Evolutionary conservation across 208 protist genomes (phyloP).

Genomic region (Balamuthia mandrillaris): DNA sequence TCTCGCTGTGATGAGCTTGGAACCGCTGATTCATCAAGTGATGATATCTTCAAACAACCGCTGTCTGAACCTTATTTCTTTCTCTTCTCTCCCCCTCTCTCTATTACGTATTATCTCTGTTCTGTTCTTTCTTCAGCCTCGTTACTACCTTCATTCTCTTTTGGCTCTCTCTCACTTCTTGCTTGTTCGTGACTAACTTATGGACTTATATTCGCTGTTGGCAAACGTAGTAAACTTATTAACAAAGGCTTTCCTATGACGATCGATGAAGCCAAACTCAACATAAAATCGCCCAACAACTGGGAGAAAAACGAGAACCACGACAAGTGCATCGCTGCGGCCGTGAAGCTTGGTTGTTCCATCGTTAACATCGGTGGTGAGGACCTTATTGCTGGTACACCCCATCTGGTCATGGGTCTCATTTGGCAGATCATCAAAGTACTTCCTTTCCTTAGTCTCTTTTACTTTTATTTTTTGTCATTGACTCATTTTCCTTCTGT

Average conservation of each 20-base stretch:
- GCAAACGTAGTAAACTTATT: slow-evolving; percentile 78
- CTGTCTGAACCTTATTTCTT: too few relatives aligned
- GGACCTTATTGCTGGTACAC: slow-evolving; percentile 58
- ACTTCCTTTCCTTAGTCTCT: slow-evolving; percentile 67
- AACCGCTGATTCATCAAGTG: too few relatives aligned
- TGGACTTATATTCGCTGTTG: not conserved
- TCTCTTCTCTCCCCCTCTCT: too few relatives aligned
- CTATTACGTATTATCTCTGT: too few relatives aligned
- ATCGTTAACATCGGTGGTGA: slow-evolving; percentile 79
- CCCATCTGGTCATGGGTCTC: slow-evolving; percentile 76
- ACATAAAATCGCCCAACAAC: slow-evolving; percentile 63
- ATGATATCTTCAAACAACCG: too few relatives aligned
- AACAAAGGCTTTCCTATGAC: slow-evolving; percentile 74
- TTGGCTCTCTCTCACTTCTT: not conserved
- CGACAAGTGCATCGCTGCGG: slow-evolving; percentile 74
- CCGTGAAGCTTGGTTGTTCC: slow-evolving; percentile 75
- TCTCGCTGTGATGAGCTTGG: too few relatives aligned
- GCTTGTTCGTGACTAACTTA: not conserved
- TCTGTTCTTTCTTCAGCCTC: too few relatives aligned
- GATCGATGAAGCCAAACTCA: slow-evolving; percentile 78
- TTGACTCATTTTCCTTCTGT: too few relatives aligned
- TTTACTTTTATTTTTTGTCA: slow-evolving; percentile 63
- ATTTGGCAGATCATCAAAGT: slow-evolving; percentile 83
- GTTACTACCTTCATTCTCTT: not conserved
- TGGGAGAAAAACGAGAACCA: slow-evolving; percentile 80